phyloP scores from a whole-genome alignment of 768 basidiomycete species.

The Strobilomyces dryophilus region DNA sequence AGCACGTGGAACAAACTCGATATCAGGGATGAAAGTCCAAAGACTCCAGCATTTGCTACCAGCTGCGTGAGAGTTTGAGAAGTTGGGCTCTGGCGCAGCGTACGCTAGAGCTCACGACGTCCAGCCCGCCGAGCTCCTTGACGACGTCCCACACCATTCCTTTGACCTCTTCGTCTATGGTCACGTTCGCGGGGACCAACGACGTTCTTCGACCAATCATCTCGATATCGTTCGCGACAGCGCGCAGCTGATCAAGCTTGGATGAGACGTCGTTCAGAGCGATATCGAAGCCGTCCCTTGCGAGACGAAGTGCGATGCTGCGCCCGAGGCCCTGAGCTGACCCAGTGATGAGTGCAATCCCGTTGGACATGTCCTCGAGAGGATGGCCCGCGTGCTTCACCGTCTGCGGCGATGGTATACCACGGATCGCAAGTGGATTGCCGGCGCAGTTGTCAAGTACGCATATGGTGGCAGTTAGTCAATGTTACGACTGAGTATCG shows the following conservation, averaged over 20 bases:
- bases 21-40: not conserved
- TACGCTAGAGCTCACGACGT: not conserved
- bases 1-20: not conserved
- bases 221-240: not conserved
- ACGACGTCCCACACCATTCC: slow-evolving; percentile 31
- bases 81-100: not conserved
- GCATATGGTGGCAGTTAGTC: no score
- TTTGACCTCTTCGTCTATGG: slow-evolving; percentile 38
- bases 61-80: slow-evolving; percentile 1
- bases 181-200: slow-evolving; percentile 35
- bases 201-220: slow-evolving; percentile 11
- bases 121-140: slow-evolving; percentile 24
- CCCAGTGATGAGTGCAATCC: slow-evolving; percentile 1
- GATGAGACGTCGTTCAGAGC: slow-evolving; percentile 1
- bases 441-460: not conserved
- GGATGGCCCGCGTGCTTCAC: no score
- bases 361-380: not conserved
- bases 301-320: not conserved
- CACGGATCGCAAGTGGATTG: not conserved
- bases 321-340: slow-evolving; percentile 1
- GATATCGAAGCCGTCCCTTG: slow-evolving; percentile 1
- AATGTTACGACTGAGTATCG: no score
- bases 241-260: not conserved
- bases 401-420: not conserved
- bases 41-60: slow-evolving; percentile 14